Conservation (phyloP, 352 stramenopile species). For the Phytopythium boreale region DNA sequence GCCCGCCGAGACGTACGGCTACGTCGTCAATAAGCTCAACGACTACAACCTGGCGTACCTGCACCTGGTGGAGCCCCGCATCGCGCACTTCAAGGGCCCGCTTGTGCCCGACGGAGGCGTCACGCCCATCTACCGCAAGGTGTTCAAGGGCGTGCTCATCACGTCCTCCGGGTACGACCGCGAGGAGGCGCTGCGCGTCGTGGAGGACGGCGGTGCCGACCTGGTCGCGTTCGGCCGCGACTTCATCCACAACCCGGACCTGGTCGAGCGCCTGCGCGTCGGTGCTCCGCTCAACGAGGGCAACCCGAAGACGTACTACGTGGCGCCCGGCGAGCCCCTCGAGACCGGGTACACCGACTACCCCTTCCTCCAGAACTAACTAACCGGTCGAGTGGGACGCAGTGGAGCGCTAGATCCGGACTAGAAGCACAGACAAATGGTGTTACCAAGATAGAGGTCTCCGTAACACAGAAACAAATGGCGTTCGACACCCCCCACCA, state of each 20-base stretch:
- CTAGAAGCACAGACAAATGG: too few species aligned
- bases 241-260: conserved; percentile 67
- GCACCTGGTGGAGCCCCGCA: conserved; percentile 46
- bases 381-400: too few species aligned
- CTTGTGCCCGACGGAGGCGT: conserved; percentile 35
- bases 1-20: conserved; percentile 34
- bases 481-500: too few species aligned
- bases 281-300: conserved; percentile 28
- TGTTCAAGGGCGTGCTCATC: conserved; percentile 52
- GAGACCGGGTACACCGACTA: conserved; percentile 51
- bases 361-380: conserved; percentile 24
- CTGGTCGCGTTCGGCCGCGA: conserved; percentile 50
- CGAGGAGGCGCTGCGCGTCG: conserved; percentile 24
- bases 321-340: conserved; percentile 17
- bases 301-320: conserved; percentile 27
- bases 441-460: too few species aligned
- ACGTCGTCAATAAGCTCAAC: conserved; percentile 34
- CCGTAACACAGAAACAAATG: too few species aligned
- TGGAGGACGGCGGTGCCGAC: conserved; percentile 37
- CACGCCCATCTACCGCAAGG: conserved; percentile 37
- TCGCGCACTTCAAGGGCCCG: conserved; percentile 20
- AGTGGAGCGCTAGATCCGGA: too few species aligned
- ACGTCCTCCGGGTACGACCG: conserved; percentile 39
- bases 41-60: conserved; percentile 45
- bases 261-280: conserved; percentile 41